phyloP scores from a whole-genome alignment of 176 grass and related monocot species.

The Carex cristatella region DNA sequence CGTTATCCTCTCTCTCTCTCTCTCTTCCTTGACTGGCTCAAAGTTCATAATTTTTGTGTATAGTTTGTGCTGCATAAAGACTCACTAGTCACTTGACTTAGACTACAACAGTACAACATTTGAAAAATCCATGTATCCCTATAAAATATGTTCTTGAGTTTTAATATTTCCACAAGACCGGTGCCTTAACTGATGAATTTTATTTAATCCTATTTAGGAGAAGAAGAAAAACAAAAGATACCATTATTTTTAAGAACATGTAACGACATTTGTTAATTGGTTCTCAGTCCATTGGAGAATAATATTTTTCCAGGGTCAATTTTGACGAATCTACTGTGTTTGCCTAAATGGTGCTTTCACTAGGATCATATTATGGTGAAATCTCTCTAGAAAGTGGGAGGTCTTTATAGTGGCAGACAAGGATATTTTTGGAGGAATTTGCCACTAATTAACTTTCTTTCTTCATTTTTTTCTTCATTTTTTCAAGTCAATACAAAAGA shows the following conservation, averaged over 20 bases:
- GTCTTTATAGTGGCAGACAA: conserved; percentile 19
- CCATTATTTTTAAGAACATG: too few species aligned
- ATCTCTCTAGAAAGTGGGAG: not conserved
- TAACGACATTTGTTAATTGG: not conserved
- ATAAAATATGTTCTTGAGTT: too few species aligned
- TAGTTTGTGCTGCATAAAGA: not conserved
- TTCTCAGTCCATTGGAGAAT: not conserved
- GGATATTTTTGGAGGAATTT: conserved; percentile 1
- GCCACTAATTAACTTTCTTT: not conserved
- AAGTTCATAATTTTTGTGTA: not conserved
- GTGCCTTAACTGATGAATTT: too few species aligned
- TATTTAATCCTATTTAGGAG: too few species aligned
- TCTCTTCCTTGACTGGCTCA: not conserved
- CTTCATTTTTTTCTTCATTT: not conserved
- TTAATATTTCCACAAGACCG: not conserved
- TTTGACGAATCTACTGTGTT: not conserved
- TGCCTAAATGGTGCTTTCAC: not conserved
- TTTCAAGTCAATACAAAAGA: conserved; percentile 10
- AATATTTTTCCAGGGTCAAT: not conserved
- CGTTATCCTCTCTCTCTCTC: not conserved
- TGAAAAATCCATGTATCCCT: too few species aligned
- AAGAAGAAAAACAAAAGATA: too few species aligned
- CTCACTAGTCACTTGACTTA: not conserved
- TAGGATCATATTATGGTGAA: not conserved
- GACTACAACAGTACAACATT: not conserved